phyloP scores from a whole-genome alignment of 2,329 filamentous ascomycete species.

The Davidsoniella virescens region DNA sequence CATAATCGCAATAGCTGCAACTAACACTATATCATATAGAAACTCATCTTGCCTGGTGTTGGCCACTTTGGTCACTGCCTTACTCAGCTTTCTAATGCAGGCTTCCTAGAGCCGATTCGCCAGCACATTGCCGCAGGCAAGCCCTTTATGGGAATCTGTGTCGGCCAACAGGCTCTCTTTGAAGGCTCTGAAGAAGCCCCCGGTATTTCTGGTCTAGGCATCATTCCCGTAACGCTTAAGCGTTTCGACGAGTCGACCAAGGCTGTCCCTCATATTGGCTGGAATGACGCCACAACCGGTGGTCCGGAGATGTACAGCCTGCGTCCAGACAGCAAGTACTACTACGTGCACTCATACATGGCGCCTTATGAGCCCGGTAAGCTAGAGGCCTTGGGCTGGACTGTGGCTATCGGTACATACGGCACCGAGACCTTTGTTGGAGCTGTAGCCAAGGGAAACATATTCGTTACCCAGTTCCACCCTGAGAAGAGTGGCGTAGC shows the following conservation, averaged over 20 bases:
- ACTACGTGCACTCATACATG: conserved; percentile 95
- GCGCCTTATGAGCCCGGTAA: conserved; percentile 56
- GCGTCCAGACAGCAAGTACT: conserved; percentile 76
- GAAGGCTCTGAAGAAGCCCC: conserved; percentile 68
- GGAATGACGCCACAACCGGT: conserved; percentile 72
- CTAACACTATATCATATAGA: conserved; percentile 32
- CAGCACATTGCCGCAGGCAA: conserved; percentile 80
- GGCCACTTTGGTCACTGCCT: conserved; percentile 97
- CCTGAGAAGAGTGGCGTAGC: conserved; percentile 92
- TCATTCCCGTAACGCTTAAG: conserved; percentile 55
- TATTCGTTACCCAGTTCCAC: conserved; percentile 91
- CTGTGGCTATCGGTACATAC: conserved; percentile 79
- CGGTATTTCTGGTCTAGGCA: conserved; percentile 52
- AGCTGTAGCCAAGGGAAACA: conserved; percentile 68
- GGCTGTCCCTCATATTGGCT: conserved; percentile 96
- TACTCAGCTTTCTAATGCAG: conserved; percentile 62
- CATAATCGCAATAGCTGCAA: conserved; percentile 1
- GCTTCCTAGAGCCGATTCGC: conserved; percentile 68
- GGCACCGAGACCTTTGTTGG: conserved; percentile 82
- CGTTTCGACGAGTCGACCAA: conserved; percentile 66
- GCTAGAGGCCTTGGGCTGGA: conserved; percentile 72
- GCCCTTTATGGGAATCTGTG: conserved; percentile 95
- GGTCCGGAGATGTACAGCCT: conserved; percentile 55
- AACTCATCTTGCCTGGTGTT: conserved; percentile 87
- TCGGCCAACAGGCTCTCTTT: conserved; percentile 83